Percentiles rank a stretch among this genome's conserved stretches.
Conservation (phyloP, 495 filamentous ascomycete species). For the Trichocladium uniseriatum region DNA sequence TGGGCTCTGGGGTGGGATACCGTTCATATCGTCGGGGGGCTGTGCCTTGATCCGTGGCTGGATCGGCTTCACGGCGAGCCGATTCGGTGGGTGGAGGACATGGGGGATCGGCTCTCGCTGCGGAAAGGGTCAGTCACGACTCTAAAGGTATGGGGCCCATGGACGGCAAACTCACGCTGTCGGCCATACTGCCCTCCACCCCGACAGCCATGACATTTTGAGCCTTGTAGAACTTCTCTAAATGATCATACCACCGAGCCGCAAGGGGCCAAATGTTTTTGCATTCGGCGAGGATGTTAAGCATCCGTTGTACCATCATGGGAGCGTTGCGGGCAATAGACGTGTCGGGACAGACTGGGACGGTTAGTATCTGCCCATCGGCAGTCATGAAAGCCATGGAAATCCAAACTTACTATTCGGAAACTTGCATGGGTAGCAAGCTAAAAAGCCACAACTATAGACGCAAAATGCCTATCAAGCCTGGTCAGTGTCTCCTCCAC, state of each 20-base stretch:
- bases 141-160: not conserved
- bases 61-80: constrained; percentile 7
- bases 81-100: constrained; percentile 20
- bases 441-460: constrained; percentile 42
- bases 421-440: constrained; percentile 39
- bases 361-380: not conserved
- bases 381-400: not conserved
- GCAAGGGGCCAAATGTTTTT: constrained; percentile 39
- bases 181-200: constrained; percentile 38
- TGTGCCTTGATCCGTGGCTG: constrained; percentile 8
- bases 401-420: constrained; percentile 28
- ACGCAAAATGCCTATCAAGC: constrained; percentile 36
- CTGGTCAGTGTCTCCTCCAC: constrained; percentile 1
- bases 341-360: constrained; percentile 29
- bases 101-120: constrained; percentile 27
- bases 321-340: constrained; percentile 28
- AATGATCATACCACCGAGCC: constrained; percentile 34
- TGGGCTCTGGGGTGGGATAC: not conserved
- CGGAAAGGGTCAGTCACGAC: not conserved
- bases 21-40: constrained; percentile 7
- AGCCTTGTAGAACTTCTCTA: constrained; percentile 34
- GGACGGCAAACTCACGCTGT: constrained; percentile 29
- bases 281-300: constrained; percentile 33
- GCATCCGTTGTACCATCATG: constrained; percentile 31
- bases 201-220: constrained; percentile 25